Evolutionary conservation across 345 rosid species (phyloP), one percentile per base, ranked within the genome.

Genomic region (Aurinia saxatilis): DNA sequence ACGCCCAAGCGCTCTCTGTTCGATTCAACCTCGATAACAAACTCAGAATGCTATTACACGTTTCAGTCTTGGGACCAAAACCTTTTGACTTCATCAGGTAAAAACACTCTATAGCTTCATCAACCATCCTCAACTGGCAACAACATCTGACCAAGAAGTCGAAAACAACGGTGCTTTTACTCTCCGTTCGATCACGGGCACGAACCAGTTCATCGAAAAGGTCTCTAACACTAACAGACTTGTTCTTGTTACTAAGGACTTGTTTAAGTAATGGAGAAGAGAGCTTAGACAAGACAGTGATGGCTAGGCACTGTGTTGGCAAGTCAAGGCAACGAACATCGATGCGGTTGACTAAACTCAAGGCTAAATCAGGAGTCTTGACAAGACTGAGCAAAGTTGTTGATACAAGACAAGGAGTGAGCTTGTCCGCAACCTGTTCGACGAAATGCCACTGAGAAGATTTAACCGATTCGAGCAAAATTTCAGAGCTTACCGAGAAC

Each of bases 391-490:
- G 45, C 10, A 90, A 80, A 53, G 81, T 75, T 57, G 77, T 6
- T 47, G 86, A 71, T 35, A 84, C 55, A 34, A 81, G 63, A 4
- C 74, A 63, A 13, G 91, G 70, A 9, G 76, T 67, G 44, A 89
- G 62, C 5, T 71, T 78, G 35, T 60, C 50, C 3, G 83, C 64
- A 48, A 73, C 44, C 7, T 84, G 90, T 79, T 87, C 66, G 91
- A 92, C 56, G 73, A 78, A 70, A 80, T 87, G 86, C 97, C 96
- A 85, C 77, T 79, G 80, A 70, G 86, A 84, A 65, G 97, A 77
- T 29, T 37, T 71, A 36, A 81, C 60, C 0, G 73, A 80, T 0
- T 68, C 37, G 1, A 73, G 33, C 0, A 88, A 34, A 0, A 1
- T 0, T 0, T 50, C 65, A 0, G 58, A 47, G 3, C 72, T 72